phyloP scores from a whole-genome alignment of 495 filamentous ascomycete genomes.

The Penicillium riverlandense region DNA sequence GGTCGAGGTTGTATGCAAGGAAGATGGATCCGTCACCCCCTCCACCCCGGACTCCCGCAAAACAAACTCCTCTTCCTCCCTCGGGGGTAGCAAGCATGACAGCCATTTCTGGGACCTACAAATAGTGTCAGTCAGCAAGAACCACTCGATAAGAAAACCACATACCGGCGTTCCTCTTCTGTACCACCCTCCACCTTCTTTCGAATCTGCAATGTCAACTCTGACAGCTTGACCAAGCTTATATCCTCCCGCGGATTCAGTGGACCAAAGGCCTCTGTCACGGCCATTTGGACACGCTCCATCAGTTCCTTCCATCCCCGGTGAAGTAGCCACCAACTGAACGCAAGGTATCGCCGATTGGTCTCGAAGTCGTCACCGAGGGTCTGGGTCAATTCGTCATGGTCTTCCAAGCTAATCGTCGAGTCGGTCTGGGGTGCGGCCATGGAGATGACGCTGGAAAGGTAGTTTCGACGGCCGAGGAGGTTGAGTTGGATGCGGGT shows the following conservation, averaged over 20 bases:
- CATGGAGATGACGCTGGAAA: conserved; percentile 86
- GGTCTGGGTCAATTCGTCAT: conserved; percentile 70
- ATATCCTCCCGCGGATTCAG: conserved; percentile 86
- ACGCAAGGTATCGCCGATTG: conserved; percentile 87
- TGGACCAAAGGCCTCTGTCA: conserved; percentile 77
- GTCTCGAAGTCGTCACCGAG: conserved; percentile 91
- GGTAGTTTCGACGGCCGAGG: conserved; percentile 87
- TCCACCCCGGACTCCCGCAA: conserved; percentile 76
- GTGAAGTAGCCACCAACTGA: conserved; percentile 97
- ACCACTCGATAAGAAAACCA: background rate
- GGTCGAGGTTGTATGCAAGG: conserved; percentile 39
- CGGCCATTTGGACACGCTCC: conserved; percentile 68
- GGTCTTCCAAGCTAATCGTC: conserved; percentile 79
- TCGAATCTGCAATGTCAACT: conserved; percentile 70
- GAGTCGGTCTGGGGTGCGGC: conserved; percentile 55
- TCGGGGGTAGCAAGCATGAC: conserved; percentile 72
- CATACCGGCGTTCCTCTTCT: conserved; percentile 56
- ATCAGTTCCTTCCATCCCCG: conserved; percentile 78
- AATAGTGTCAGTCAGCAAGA: background rate
- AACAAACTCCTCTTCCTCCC: conserved; percentile 69
- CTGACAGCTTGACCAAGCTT: conserved; percentile 65
- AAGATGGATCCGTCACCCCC: conserved; percentile 39
- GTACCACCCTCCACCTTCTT: conserved; percentile 75
- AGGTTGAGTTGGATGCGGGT: conserved; percentile 97
- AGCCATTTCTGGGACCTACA: conserved; percentile 60